Base-by-base conservation (phyloP, 768 basidiomycete genomes). In the Auricularia sp. region DNA sequence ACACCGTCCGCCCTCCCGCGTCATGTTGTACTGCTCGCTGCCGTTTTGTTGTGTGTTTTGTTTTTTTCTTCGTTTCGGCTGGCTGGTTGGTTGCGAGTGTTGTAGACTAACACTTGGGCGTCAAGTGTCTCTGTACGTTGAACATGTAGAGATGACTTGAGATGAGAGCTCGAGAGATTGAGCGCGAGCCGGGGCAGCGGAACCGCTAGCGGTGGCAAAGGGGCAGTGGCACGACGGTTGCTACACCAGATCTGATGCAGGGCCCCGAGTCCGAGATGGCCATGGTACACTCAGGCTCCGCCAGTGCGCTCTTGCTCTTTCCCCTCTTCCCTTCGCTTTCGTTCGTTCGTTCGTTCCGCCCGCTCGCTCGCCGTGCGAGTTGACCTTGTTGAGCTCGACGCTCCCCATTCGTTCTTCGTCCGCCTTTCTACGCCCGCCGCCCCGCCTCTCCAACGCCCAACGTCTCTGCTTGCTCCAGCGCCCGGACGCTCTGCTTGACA, bases 381-480 rank as follows among this genome's bases (percentile, higher is more conserved):
- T 21, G 51, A 61, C 62, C 65, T 42, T 66, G 33, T 36, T 62
- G 54, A 34, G 65, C 62, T 62, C 65, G 18, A 61, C 42, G 23
- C 33, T 36, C 61, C n/a, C 63, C 56, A 33, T 60, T 64, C 42
- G 63, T 65, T 63, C 63, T 63, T 23, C n/a, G 14, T 36, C 44
- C 34, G 53, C 61, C 36, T 61, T 29, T 36, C 21, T 35, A 58
- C 63, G 16, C 35, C 35, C 34, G 39, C 34, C 34, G 56, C 62
- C 68, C 70, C 69, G 29, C 65, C 62, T 64, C 66, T 71, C 67
- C 54, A 62, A 47, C 43, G 33, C 39, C 66, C 43, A 44, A 53
- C 5, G 34, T 33, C 36, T 34, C 36, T 36, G 47, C 47, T 11
- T 18, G 62, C 29, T 34, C 43, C 54, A 62, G 65, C 63, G 51